phyloP scores from a whole-genome alignment of 257 asterid genomes.

The Nicotiana attenuata region DNA sequence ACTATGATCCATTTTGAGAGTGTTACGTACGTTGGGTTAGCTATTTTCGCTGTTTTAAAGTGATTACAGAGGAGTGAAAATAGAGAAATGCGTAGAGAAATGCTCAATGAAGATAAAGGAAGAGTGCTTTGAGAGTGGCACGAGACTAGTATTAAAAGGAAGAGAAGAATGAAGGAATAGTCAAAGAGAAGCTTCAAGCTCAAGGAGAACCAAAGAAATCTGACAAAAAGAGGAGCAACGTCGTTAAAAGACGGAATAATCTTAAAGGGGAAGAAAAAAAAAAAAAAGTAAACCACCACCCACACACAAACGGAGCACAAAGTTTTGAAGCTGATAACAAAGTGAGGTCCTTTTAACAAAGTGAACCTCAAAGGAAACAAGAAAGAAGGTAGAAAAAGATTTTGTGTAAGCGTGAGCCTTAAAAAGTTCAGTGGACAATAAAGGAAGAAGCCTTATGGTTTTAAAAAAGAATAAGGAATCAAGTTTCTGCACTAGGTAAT shows the following conservation, averaged over 20 bases:
- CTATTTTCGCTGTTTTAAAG: neutral
- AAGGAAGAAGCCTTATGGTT: neutral
- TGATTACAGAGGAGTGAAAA: neutral
- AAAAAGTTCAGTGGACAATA: conserved; percentile 4
- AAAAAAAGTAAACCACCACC: neutral
- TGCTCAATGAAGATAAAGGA: conserved; percentile 2
- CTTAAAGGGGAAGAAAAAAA: neutral
- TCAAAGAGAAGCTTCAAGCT: conserved; percentile 17
- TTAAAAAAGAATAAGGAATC: neutral
- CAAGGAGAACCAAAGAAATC: conserved; percentile 23
- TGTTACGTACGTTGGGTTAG: neutral
- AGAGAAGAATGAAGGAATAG: conserved; percentile 6
- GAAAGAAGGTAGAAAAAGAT: conserved; percentile 9
- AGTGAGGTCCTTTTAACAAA: neutral
- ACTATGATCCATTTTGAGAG: neutral
- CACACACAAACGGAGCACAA: neutral
- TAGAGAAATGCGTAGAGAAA: neutral
- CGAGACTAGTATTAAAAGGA: conserved; percentile 9
- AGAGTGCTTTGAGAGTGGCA: neutral
- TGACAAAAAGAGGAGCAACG: conserved; percentile 28
- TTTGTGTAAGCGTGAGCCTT: conserved; percentile 9
- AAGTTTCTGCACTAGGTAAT: neutral
- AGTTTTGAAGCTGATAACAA: conserved; percentile 11
- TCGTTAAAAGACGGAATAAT: conserved; percentile 29
- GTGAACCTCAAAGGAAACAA: neutral